Conservation (phyloP, 1,284 basidiomycete species). For the Gastroboletus turbinatus region DNA sequence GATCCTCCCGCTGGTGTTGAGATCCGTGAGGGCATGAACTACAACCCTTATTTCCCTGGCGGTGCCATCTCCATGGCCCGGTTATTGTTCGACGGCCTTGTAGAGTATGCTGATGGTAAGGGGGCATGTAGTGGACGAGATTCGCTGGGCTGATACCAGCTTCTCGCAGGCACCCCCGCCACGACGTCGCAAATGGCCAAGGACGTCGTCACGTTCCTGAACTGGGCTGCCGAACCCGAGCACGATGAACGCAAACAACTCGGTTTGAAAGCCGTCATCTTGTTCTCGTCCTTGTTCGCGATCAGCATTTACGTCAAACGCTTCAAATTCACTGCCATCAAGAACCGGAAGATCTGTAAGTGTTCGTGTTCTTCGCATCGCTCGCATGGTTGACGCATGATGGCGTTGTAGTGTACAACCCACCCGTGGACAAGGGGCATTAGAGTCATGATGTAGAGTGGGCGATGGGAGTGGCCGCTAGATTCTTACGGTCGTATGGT, state of each 20-base stretch:
- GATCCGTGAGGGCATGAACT: constrained; percentile 96
- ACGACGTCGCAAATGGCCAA: constrained; percentile 99
- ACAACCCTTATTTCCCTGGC: constrained; percentile 97
- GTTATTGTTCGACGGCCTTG: constrained; percentile 91
- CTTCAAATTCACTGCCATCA: constrained; percentile 92
- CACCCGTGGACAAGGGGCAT: constrained; percentile 46
- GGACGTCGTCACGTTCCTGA: constrained; percentile 94
- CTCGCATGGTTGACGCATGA: constrained; percentile 10
- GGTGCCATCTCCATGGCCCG: constrained; percentile 99
- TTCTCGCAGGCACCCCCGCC: constrained; percentile 79
- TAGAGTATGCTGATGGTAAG: constrained; percentile 91
- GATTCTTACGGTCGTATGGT: constrained; percentile 29
- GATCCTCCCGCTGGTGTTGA: constrained; percentile 97
- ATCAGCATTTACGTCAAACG: constrained; percentile 89
- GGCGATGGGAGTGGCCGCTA: constrained; percentile 12
- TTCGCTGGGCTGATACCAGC: constrained; percentile 3
- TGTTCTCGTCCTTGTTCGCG: constrained; percentile 83
- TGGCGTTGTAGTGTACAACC: constrained; percentile 48
- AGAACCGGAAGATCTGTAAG: constrained; percentile 89
- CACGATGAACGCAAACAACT: constrained; percentile 97
- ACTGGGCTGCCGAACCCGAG: constrained; percentile 96
- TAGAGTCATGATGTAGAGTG: constrained; percentile 23
- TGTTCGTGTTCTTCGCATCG: constrained; percentile 20
- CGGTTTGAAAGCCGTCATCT: constrained; percentile 90
- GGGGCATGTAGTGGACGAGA: not conserved